A percentile compares a stretch with the other conserved stretches of the same genome.
These are phyloP conservation scores for Cladosporium sp. DNA, from an alignment of 2,329 filamentous ascomycete species.

Conservation along the genomic window DNA sequence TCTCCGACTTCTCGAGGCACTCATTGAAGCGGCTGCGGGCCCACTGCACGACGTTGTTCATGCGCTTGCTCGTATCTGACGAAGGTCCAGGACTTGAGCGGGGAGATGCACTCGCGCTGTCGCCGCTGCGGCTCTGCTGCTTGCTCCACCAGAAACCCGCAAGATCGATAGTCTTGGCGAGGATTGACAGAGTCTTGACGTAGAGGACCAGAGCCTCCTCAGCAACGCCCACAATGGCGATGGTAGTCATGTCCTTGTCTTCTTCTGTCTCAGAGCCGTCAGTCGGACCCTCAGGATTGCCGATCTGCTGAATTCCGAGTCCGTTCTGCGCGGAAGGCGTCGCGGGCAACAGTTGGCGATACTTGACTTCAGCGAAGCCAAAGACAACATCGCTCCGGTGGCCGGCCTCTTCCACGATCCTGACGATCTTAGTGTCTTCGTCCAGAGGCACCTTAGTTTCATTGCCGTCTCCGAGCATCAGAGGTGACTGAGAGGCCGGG, in stretches of 20 bases:
- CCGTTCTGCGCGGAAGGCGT: constrained; percentile 71
- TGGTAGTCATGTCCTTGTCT: constrained; percentile 72
- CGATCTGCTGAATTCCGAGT: constrained; percentile 52
- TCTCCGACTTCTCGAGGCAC: constrained; percentile 89
- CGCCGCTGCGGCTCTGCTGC: constrained; percentile 47
- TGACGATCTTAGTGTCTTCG: constrained; percentile 72
- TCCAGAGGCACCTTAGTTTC: constrained; percentile 56
- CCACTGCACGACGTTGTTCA: constrained; percentile 95
- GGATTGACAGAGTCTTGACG: constrained; percentile 82
- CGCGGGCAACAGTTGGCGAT: constrained; percentile 88
- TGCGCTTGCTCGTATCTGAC: constrained; percentile 44
- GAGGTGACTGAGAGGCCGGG: constrained; percentile 65
- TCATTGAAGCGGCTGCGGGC: constrained; percentile 92
- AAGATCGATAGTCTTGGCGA: constrained; percentile 93
- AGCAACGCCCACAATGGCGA: constrained; percentile 78
- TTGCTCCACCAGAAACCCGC: constrained; percentile 79
- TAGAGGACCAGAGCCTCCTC: constrained; percentile 95
- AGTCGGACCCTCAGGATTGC: constrained; percentile 48
- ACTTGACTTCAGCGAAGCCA: constrained; percentile 97
- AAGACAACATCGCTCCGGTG: constrained; percentile 94
- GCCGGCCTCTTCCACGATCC: constrained; percentile 83
- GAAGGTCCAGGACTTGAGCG: constrained; percentile 18
- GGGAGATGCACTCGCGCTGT: constrained; percentile 34
- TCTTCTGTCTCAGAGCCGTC: constrained; percentile 51
- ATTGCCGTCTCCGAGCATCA: constrained; percentile 56